Base-by-base conservation (phyloP, 2,329 filamentous ascomycete species). In the Leptosphaerulina australis region DNA sequence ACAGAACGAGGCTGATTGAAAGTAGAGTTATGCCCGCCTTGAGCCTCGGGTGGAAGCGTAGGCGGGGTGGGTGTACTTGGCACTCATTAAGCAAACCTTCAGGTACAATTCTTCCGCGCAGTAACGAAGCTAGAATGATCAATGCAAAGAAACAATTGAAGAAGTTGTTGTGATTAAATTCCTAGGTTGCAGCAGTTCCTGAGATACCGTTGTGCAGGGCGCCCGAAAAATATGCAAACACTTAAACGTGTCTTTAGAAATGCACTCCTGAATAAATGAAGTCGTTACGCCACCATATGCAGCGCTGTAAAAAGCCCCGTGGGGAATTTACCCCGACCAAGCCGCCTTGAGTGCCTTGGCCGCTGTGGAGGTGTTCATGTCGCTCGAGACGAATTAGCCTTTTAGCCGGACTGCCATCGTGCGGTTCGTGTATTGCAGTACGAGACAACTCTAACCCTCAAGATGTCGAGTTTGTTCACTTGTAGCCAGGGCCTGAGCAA, bases 1-100 rank as follows among this genome's bases (percentile, higher is more conserved):
- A 9, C 26, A 7, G 30, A 18, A 24, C 28, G 14, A 39, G 28
- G 34, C 31, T 50, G 40, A 44, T 36, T 34, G 17, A 31, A 18
- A 35, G 7, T 30, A 31, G 15, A 35, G 7, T 30, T 40, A 29
- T 36, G 35, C 31, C 50, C 38, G 44, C 20, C 44, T 52, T 52
- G 43, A 28, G 40, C 49, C 49, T 44, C 49, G 50, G 44, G 38
- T 44, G 31, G 48, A 50, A 38, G 38, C 36, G 40, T 28, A 26
- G 22, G 43, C 30, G 34, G 36, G 48, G 25, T 25, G n/a, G 14
- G 18, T 34, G 29, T 40, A 15, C 48, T 51, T 46, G 37, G 48
- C 43, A 31, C 14, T 14, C 8, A 22, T 28, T 14, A n/a, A 24
- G 18, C 11, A 10, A 29, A 33, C 39, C 11, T 26, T 35, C 28